Conservation (phyloP, 2,329 filamentous ascomycete genomes). For the Sporothrix humicola region DNA sequence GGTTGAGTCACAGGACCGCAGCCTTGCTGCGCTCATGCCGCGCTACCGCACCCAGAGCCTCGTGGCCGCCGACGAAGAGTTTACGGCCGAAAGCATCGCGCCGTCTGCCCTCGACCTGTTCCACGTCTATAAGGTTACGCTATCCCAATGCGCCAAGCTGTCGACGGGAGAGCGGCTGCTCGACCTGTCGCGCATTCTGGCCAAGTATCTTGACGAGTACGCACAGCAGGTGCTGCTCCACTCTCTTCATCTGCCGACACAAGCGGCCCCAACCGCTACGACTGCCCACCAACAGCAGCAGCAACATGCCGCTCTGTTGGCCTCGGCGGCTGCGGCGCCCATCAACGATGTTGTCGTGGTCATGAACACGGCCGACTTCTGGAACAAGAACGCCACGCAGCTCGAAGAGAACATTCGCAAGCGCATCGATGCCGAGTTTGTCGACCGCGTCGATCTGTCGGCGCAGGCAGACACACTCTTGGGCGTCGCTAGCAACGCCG, state of each 20-base stretch:
- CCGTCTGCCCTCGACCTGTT: constrained; percentile 95
- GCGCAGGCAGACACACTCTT: constrained; percentile 95
- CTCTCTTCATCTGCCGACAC: constrained; percentile 56
- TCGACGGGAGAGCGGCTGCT: constrained; percentile 87
- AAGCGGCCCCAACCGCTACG: not conserved
- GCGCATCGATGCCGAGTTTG: constrained; percentile 80
- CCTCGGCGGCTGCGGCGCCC: constrained; percentile 49
- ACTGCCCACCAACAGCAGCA: not conserved
- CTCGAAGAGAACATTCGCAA: constrained; percentile 94
- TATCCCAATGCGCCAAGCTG: constrained; percentile 94
- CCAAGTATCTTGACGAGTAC: constrained; percentile 94
- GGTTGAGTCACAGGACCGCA: constrained; percentile 95
- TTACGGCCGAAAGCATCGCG: constrained; percentile 86
- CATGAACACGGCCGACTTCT: constrained; percentile 96
- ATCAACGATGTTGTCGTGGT: constrained; percentile 83
- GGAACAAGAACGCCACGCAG: constrained; percentile 90
- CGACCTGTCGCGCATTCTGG: constrained; percentile 83
- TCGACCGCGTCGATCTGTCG: constrained; percentile 80
- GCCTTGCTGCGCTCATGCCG: constrained; percentile 81
- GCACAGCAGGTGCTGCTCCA: constrained; percentile 87
- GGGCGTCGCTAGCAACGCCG: constrained; percentile 86
- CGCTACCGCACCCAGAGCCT: constrained; percentile 85
- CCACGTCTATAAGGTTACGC: constrained; percentile 90
- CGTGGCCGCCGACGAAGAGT: constrained; percentile 85
- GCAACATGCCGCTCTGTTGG: not conserved